Percentiles rank a stretch among this genome's conserved stretches.
Evolutionary conservation across 805 yeast species (phyloP).

Genomic region (Sungouiozyma ichnusensis): DNA sequence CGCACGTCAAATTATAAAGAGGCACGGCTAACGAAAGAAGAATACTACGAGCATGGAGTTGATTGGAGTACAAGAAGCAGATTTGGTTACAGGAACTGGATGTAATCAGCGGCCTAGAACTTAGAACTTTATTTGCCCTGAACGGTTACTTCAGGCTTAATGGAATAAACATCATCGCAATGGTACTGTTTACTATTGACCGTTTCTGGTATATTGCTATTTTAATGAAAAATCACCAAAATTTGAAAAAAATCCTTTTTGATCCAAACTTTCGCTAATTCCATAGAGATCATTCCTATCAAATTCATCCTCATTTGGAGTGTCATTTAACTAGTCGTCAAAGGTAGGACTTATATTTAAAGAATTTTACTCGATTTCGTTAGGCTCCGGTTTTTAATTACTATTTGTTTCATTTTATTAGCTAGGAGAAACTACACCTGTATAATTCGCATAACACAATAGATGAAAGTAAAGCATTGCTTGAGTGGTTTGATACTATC

Average conservation of each 20-base stretch:
- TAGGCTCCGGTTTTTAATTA: background rate
- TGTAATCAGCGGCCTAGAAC: too few relatives aligned
- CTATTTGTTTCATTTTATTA: too few relatives aligned
- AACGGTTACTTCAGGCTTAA: too few relatives aligned
- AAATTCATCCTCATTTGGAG: too few relatives aligned
- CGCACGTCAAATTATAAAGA: constrained; percentile 32
- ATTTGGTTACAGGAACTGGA: constrained; percentile 34
- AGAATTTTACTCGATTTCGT: too few relatives aligned
- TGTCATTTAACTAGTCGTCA: too few relatives aligned
- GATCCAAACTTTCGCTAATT: background rate
- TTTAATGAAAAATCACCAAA: background rate
- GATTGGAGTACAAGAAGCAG: constrained; percentile 35
- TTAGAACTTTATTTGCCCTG: too few relatives aligned
- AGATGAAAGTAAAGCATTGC: background rate
- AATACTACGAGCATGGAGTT: constrained; percentile 75
- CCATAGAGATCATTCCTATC: background rate
- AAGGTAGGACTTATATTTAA: too few relatives aligned
- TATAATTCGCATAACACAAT: background rate
- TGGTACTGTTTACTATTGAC: background rate
- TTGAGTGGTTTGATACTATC: background rate
- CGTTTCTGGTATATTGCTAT: background rate
- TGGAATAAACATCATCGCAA: too few relatives aligned
- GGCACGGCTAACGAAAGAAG: constrained; percentile 60
- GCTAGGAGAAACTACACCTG: too few relatives aligned
- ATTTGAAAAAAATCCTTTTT: background rate